A percentile compares a stretch with the other conserved stretches of the same genome.
phyloP scores from a whole-genome alignment of 2,329 filamentous ascomycete genomes.

The Lecanicillium sp. region DNA sequence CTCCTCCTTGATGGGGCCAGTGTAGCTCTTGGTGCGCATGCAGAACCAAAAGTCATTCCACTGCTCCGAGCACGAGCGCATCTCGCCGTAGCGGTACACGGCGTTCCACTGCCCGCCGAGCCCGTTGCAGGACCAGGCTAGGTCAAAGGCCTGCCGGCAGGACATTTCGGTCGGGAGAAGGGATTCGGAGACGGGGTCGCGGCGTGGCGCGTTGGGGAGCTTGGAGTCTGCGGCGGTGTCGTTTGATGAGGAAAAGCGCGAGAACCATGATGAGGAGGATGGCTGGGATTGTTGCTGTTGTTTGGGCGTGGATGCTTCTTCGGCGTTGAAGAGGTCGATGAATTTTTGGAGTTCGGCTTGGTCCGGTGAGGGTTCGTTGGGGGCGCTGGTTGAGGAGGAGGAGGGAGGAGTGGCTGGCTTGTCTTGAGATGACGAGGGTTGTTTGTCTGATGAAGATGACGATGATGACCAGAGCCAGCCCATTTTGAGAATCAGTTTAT shows the following conservation, averaged over 20 bases:
- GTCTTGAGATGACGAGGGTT: conserved; percentile 15
- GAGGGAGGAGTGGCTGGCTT: conserved; percentile 14
- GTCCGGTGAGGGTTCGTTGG: conserved; percentile 15
- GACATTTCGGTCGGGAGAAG: conserved; percentile 77
- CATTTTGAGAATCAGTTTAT: conserved; percentile 31
- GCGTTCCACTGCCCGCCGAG: conserved; percentile 86
- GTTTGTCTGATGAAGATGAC: conserved; percentile 21
- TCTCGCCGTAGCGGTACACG: conserved; percentile 75
- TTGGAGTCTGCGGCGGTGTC: conserved; percentile 17
- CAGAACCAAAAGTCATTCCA: conserved; percentile 98
- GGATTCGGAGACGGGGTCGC: conserved; percentile 51
- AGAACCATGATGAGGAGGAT: conserved; percentile 18
- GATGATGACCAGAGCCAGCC: conserved; percentile 52
- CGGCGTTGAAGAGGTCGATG: conserved; percentile 35
- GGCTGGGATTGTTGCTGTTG: conserved; percentile 13
- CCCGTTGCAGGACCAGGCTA: conserved; percentile 88
- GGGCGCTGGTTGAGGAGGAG: conserved; percentile 13
- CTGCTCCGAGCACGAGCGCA: conserved; percentile 71
- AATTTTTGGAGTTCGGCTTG: conserved; percentile 43
- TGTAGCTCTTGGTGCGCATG: conserved; percentile 69
- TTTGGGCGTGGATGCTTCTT: conserved; percentile 16
- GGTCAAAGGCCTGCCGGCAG: conserved; percentile 84
- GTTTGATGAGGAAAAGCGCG: conserved; percentile 26
- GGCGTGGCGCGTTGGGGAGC: conserved; percentile 17
- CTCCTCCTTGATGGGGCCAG: conserved; percentile 49